Percentiles rank a stretch among this genome's conserved stretches.
phyloP scores from a whole-genome alignment of 257 asterid species.

The Nicotiana benthamiana region DNA sequence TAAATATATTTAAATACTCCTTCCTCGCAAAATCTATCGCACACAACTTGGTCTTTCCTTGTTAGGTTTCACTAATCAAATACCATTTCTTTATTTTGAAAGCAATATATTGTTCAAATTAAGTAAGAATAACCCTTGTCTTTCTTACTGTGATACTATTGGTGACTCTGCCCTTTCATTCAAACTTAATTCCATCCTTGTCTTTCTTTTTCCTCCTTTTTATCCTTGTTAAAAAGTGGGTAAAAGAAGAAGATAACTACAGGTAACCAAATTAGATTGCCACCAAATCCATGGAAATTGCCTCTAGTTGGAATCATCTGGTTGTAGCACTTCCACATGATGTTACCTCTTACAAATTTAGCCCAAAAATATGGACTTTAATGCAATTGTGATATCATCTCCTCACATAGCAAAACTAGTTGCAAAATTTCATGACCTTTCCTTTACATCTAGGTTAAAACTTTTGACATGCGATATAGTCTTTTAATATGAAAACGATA shows the following conservation, averaged over 20 bases:
- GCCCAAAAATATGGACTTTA: not conserved
- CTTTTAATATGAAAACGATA: no score
- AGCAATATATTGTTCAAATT: no score
- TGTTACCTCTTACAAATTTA: not conserved
- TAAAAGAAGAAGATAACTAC: not conserved
- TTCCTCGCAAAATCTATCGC: no score
- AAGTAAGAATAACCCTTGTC: no score
- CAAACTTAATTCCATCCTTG: not conserved
- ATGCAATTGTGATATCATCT: conserved; percentile 12
- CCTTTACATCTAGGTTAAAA: no score
- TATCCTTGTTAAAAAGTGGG: not conserved
- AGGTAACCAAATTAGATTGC: not conserved
- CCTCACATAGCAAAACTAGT: not conserved
- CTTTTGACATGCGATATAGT: no score
- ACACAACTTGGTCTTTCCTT: no score
- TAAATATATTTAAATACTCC: no score
- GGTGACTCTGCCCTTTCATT: not conserved
- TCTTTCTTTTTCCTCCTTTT: not conserved
- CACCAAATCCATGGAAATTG: conserved; percentile 3
- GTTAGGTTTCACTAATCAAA: no score
- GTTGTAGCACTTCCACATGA: not conserved
- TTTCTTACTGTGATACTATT: not conserved
- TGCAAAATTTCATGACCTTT: conserved; percentile 4
- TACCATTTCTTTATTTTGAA: no score
- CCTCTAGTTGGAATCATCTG: conserved; percentile 8